Conservation (phyloP, 2,329 filamentous ascomycete genomes). For the Aspergillus nomiae region DNA sequence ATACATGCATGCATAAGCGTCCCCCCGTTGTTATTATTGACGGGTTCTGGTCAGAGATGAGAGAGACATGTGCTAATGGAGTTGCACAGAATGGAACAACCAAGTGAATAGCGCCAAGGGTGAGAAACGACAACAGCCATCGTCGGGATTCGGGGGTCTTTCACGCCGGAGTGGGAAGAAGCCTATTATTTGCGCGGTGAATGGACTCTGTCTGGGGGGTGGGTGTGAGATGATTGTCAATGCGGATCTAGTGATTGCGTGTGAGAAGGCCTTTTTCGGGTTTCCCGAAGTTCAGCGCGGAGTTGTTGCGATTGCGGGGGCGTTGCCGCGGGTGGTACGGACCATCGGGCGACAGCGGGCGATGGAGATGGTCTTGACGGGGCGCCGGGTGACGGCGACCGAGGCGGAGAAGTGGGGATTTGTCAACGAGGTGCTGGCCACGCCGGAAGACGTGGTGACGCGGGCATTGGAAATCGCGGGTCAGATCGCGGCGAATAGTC, state of each 20-base stretch:
- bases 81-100: constrained; percentile 36
- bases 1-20: too few relatives aligned
- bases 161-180: constrained; percentile 57
- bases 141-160: constrained; percentile 46
- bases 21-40: too few relatives aligned
- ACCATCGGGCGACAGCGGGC: constrained; percentile 69
- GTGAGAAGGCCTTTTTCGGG: constrained; percentile 59
- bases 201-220: constrained; percentile 73
- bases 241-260: constrained; percentile 69
- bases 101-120: constrained; percentile 17
- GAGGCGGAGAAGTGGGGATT: constrained; percentile 69
- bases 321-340: constrained; percentile 65
- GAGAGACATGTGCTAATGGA: too few relatives aligned
- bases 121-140: constrained; percentile 20
- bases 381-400: constrained; percentile 58
- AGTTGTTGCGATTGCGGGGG: constrained; percentile 71
- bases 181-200: constrained; percentile 74
- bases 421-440: constrained; percentile 61
- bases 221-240: constrained; percentile 77
- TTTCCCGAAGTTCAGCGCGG: constrained; percentile 73
- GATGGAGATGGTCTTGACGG: constrained; percentile 71
- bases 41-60: too few relatives aligned
- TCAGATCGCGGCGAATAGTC: constrained; percentile 66
- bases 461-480: constrained; percentile 62
- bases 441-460: constrained; percentile 25